These are phyloP conservation scores for Sclerotinia borealis DNA, from an alignment of 2,329 filamentous ascomycete genomes.

Conservation along the genomic window DNA sequence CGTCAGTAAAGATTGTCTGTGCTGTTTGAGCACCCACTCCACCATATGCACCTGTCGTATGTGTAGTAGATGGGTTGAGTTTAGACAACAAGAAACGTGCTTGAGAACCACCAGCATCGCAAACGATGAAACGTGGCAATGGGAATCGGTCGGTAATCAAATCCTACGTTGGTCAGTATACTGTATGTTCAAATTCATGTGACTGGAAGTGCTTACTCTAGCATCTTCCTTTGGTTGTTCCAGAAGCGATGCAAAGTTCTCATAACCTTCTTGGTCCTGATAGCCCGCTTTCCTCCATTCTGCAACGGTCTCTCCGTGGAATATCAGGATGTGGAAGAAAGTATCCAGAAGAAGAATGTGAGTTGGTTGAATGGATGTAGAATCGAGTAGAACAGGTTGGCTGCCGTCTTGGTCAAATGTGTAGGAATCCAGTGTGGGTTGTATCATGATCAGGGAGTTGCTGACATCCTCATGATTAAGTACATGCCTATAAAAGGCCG, in stretches of 20 bases:
- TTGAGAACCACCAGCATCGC: conserved; percentile 95
- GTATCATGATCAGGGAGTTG: conserved; percentile 98
- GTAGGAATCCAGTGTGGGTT: conserved; percentile 94
- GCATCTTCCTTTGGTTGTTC: conserved; percentile 96
- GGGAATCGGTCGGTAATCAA: conserved; percentile 96
- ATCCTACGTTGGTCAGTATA: conserved; percentile 51
- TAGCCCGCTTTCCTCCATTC: conserved; percentile 98
- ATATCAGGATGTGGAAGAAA: conserved; percentile 99
- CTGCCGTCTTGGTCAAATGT: conserved; percentile 93
- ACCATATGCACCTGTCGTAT: conserved; percentile 88
- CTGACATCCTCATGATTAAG: conserved; percentile 95
- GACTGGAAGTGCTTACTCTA: conserved; percentile 51
- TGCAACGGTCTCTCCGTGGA: conserved; percentile 95
- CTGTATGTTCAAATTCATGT: conserved; percentile 5
- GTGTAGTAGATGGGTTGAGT: conserved; percentile 94
- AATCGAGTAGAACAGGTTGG: conserved; percentile 90
- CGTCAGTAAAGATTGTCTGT: conserved; percentile 98
- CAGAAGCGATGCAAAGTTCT: conserved; percentile 84
- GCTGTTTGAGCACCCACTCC: conserved; percentile 79
- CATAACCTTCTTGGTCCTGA: conserved; percentile 95
- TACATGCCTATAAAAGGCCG: conserved; percentile 96
- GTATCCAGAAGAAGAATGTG: conserved; percentile 94
- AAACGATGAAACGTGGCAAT: conserved; percentile 96
- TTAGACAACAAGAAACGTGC: conserved; percentile 95
- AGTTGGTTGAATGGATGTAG: conserved; percentile 88